Conservation (phyloP, 1,139 yeast genomes). For the Yamadazyma trypodendri region DNA sequence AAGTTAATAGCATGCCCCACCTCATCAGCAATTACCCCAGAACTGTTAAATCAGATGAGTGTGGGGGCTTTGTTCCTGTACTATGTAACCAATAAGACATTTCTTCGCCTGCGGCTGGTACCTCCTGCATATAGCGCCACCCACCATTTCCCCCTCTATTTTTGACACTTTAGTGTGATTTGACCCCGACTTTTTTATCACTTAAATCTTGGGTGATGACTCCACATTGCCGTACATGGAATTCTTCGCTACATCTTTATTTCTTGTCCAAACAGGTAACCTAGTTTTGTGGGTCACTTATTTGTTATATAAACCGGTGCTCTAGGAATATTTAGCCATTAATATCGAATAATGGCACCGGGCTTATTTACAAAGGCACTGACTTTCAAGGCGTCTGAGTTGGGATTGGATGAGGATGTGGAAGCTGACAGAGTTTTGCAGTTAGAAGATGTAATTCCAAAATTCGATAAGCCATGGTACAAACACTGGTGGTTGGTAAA, state of each 20-base stretch:
- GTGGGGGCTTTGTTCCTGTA: background rate
- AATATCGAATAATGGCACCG: background rate
- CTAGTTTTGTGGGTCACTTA: background rate
- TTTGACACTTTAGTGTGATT: too few species aligned
- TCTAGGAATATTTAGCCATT: background rate
- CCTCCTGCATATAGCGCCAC: background rate
- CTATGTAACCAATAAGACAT: slow-evolving; percentile 1
- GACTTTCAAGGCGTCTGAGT: slow-evolving; percentile 1
- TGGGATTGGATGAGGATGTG: background rate
- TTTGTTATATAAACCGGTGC: background rate
- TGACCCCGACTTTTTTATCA: too few species aligned
- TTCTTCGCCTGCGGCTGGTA: too few species aligned
- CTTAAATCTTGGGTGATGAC: too few species aligned
- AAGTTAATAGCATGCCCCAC: background rate
- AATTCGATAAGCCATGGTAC: slow-evolving; percentile 5
- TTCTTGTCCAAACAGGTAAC: too few species aligned
- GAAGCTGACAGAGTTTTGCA: slow-evolving; percentile 2
- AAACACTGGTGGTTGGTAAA: slow-evolving; percentile 2
- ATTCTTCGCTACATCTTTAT: too few species aligned
- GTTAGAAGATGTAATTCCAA: slow-evolving; percentile 6
- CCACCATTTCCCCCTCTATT: background rate
- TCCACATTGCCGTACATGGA: too few species aligned
- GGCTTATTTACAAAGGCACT: background rate
- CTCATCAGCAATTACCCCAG: too few species aligned
- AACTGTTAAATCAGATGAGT: background rate